These are phyloP conservation scores for Salix purpurea DNA, from an alignment of 345 rosid species.

Conservation along the genomic window DNA sequence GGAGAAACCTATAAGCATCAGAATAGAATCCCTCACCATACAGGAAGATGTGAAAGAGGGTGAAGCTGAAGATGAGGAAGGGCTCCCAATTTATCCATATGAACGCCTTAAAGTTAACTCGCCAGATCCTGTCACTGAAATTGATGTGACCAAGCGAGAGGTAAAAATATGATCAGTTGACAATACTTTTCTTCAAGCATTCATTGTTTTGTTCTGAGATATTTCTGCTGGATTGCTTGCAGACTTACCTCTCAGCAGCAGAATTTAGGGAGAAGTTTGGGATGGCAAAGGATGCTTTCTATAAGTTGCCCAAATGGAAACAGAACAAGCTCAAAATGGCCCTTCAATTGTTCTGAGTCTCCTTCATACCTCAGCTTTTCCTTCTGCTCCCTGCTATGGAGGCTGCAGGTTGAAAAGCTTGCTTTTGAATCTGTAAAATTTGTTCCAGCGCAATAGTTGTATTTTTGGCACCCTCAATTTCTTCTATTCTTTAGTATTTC, in stretches of 20 bases:
- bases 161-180: slow-evolving; percentile 32
- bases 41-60: slow-evolving; percentile 86
- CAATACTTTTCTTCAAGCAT: not conserved
- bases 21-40: slow-evolving; percentile 77
- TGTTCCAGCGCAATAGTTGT: slow-evolving; percentile 8
- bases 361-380: slow-evolving; percentile 19
- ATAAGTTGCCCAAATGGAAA: slow-evolving; percentile 93
- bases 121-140: slow-evolving; percentile 61
- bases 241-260: slow-evolving; percentile 67
- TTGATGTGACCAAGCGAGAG: slow-evolving; percentile 96
- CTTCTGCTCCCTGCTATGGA: slow-evolving; percentile 25
- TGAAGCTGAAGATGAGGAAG: slow-evolving; percentile 92
- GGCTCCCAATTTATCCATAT: slow-evolving; percentile 64
- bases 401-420: slow-evolving; percentile 38
- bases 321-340: slow-evolving; percentile 97
- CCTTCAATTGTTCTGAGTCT: slow-evolving; percentile 65
- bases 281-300: slow-evolving; percentile 72
- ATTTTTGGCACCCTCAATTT: not conserved
- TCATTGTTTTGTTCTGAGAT: not conserved
- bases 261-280: slow-evolving; percentile 92
- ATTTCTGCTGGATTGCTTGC: slow-evolving; percentile 17
- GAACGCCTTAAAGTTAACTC: slow-evolving; percentile 75
- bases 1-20: slow-evolving; percentile 62
- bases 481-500: not conserved
- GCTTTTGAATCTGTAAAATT: slow-evolving; percentile 27